Conservation (phyloP, 352 stramenopile species). For the Phytopythium montanum region DNA sequence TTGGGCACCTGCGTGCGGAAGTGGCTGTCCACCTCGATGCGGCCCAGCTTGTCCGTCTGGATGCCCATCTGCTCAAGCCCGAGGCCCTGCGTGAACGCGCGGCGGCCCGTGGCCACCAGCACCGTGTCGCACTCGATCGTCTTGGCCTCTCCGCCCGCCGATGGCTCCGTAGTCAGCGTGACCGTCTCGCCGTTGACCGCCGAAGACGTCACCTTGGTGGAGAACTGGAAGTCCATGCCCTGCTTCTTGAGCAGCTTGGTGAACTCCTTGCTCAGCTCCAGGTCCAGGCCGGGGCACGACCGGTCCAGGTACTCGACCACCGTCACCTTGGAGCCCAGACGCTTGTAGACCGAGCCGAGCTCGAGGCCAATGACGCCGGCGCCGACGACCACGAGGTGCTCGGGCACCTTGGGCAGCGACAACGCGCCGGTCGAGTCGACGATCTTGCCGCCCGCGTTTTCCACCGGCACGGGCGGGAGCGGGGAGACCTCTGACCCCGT, state of each 20-base stretch:
- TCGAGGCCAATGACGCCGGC: conserved; percentile 98
- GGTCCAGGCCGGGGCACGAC: conserved; percentile 92
- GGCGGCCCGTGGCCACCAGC: conserved; percentile 88
- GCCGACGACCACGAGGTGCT: conserved; percentile 96
- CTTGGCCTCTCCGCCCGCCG: conserved; percentile 42
- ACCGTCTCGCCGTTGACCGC: conserved; percentile 92
- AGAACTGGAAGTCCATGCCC: conserved; percentile 97
- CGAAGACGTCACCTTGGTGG: conserved; percentile 95
- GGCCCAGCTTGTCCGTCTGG: conserved; percentile 95
- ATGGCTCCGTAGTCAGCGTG: conserved; percentile 94
- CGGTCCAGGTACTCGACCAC: conserved; percentile 98
- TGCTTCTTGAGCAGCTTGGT: conserved; percentile 98
- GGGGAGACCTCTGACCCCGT: conserved; percentile 90
- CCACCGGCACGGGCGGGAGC: conserved; percentile 94
- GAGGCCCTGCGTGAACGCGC: conserved; percentile 94
- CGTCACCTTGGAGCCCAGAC: conserved; percentile 94
- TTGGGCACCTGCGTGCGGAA: conserved; percentile 94
- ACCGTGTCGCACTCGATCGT: conserved; percentile 81
- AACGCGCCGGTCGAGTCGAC: conserved; percentile 98
- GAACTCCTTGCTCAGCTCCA: conserved; percentile 96
- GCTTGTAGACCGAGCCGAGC: conserved; percentile 97
- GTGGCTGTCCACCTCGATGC: conserved; percentile 96
- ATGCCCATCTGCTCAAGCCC: conserved; percentile 97
- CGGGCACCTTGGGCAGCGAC: conserved; percentile 90
- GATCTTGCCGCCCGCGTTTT: conserved; percentile 97